Evolutionary conservation across 1,284 basidiomycete species (phyloP).

Genomic region (Fomitiporia mediterranea): DNA sequence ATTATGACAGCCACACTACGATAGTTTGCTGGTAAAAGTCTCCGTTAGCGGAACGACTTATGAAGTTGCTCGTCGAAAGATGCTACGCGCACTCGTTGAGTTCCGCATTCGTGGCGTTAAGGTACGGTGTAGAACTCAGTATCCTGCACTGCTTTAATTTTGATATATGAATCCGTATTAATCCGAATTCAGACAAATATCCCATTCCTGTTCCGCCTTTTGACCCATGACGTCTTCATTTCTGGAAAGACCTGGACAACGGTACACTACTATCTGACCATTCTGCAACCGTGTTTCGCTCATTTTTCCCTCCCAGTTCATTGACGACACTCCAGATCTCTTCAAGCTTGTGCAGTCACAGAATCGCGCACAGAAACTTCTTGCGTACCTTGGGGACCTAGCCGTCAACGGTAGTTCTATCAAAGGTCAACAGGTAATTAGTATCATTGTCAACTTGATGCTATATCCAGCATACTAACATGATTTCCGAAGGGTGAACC

Average conservation of each 20-base stretch:
- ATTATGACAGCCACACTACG: slow-evolving; percentile 81
- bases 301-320: slow-evolving; percentile 60
- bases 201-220: slow-evolving; percentile 96
- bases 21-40: slow-evolving; percentile 96
- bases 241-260: slow-evolving; percentile 98
- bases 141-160: too few species aligned
- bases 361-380: slow-evolving; percentile 97
- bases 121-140: too few species aligned
- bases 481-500: slow-evolving; percentile 72
- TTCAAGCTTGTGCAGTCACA: slow-evolving; percentile 98
- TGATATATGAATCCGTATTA: slow-evolving; percentile 6
- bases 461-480: too few species aligned
- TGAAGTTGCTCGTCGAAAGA: slow-evolving; percentile 97
- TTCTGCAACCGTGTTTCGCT: slow-evolving; percentile 14
- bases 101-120: slow-evolving; percentile 99
- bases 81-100: slow-evolving; percentile 97
- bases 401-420: slow-evolving; percentile 98
- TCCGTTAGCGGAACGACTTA: slow-evolving; percentile 96
- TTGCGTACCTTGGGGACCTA: slow-evolving; percentile 96
- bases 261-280: slow-evolving; percentile 39
- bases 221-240: slow-evolving; percentile 98
- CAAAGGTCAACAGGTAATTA: slow-evolving; percentile 73
- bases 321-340: slow-evolving; percentile 98
- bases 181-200: slow-evolving; percentile 78
- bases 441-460: too few species aligned